Conservation (phyloP, 306 rosid species). For the Fagus crenata region DNA sequence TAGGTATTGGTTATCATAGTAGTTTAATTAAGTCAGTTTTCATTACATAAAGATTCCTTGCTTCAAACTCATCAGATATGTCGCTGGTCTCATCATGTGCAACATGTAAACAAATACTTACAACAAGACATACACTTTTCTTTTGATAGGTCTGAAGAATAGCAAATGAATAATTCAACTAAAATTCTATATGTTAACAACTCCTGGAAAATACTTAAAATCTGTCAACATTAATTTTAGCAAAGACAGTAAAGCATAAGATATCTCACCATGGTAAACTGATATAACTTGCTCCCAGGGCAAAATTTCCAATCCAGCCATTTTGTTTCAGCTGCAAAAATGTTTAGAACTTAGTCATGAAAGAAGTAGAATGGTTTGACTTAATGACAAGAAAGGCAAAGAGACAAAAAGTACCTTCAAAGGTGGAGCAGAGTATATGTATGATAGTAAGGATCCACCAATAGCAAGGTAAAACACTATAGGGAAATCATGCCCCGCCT, state of each 20-base stretch:
- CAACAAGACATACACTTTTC: constrained; percentile 7
- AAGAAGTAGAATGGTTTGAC: constrained; percentile 11
- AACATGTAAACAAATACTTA: constrained; percentile 6
- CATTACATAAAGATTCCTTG: neutral
- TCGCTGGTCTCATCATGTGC: neutral
- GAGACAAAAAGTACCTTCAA: constrained; percentile 53
- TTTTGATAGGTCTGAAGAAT: neutral
- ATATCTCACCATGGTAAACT: constrained; percentile 87
- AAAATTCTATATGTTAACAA: constrained; percentile 8
- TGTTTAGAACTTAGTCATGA: constrained; percentile 33
- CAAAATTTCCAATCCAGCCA: constrained; percentile 99
- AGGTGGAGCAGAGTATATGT: constrained; percentile 97
- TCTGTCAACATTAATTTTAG: constrained; percentile 1
- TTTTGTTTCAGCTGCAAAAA: constrained; percentile 87
- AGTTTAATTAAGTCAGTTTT: neutral
- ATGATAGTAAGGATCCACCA: constrained; percentile 88
- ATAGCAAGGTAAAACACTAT: constrained; percentile 77
- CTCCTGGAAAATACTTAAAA: constrained; percentile 5
- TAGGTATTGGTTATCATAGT: neutral
- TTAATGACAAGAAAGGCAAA: neutral
- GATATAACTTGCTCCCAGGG: constrained; percentile 98
- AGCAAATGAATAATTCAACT: constrained; percentile 6
- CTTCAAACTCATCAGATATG: neutral
- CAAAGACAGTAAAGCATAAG: constrained; percentile 30
- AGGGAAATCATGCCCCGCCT: constrained; percentile 92